Evolutionary conservation across 805 yeast genomes (phyloP).

Genomic region (Saturnispora serradocipensis): DNA sequence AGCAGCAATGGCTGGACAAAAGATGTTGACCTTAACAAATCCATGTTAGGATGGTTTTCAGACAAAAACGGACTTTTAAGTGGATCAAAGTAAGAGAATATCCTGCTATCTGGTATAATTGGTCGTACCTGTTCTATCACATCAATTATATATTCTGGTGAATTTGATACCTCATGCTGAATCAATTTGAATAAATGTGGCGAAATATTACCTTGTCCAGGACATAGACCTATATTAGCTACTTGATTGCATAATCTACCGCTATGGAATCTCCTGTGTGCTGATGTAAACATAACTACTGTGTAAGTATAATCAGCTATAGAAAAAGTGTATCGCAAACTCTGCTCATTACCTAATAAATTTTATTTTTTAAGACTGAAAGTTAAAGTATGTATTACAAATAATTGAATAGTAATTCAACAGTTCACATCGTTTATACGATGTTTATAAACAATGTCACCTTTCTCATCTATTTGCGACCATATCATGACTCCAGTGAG

Average conservation of each 20-base stretch:
- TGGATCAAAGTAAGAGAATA: slow-evolving; percentile 4
- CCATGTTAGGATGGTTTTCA: not conserved
- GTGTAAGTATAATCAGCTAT: not conserved
- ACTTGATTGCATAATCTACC: not conserved
- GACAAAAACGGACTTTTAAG: not conserved
- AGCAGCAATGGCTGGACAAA: slow-evolving; percentile 13
- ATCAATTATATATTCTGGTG: not conserved
- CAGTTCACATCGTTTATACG: slow-evolving; percentile 24
- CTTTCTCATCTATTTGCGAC: slow-evolving; percentile 20
- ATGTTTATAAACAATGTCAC: slow-evolving; percentile 20
- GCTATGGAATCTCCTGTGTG: not conserved
- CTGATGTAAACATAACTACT: not conserved
- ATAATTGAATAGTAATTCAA: not conserved
- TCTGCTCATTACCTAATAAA: not conserved
- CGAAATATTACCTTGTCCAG: slow-evolving; percentile 26
- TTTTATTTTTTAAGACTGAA: not conserved
- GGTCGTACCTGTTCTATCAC: not conserved
- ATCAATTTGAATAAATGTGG: slow-evolving; percentile 9
- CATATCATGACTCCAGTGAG: slow-evolving; percentile 55
- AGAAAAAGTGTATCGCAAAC: not conserved
- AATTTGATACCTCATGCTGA: slow-evolving; percentile 8
- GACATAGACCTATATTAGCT: slow-evolving; percentile 16
- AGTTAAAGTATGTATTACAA: not conserved
- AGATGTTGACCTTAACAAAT: slow-evolving; percentile 6
- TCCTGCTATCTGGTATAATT: slow-evolving; percentile 1